phyloP scores from a whole-genome alignment of 306 rosid species.

The Lathyrus oleraceus region DNA sequence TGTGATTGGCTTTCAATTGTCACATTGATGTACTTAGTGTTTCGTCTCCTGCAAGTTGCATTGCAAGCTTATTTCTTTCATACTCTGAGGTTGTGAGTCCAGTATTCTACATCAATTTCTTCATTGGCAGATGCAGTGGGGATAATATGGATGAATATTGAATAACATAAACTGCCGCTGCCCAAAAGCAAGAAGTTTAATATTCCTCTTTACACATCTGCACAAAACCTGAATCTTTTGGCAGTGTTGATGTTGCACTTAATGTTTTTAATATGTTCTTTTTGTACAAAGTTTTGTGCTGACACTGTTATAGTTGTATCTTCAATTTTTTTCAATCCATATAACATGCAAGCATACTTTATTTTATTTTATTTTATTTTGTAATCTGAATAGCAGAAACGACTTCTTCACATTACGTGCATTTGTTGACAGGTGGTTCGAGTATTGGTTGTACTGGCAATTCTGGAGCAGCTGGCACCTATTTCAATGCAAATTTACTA shows the following conservation, averaged over 20 bases:
- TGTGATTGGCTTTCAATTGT: constrained; percentile 16
- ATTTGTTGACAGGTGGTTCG: constrained; percentile 72
- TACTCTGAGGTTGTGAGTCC: constrained; percentile 11
- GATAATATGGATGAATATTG: constrained; percentile 16
- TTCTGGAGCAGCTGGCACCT: constrained; percentile 98
- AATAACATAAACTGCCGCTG: neutral
- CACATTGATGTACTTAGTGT: constrained; percentile 3
- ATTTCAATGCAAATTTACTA: constrained; percentile 83
- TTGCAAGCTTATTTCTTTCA: constrained; percentile 9
- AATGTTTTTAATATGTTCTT: constrained; percentile 25
- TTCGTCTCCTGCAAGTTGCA: neutral
- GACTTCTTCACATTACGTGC: constrained; percentile 24
- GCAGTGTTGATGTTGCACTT: constrained; percentile 16
- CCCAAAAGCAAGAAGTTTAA: neutral
- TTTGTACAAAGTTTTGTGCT: constrained; percentile 18
- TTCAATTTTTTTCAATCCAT: constrained; percentile 19
- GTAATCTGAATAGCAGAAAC: constrained; percentile 18
- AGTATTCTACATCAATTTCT: constrained; percentile 17
- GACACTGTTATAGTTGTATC: constrained; percentile 18
- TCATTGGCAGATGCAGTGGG: neutral
- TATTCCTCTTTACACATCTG: neutral
- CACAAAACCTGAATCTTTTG: constrained; percentile 15
- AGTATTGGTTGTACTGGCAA: constrained; percentile 92
- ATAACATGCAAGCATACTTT: constrained; percentile 5
- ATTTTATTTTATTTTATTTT: neutral